Evolutionary conservation across 805 yeast genomes (phyloP).

Genomic region (Teunomyces barrocoloradensis): DNA sequence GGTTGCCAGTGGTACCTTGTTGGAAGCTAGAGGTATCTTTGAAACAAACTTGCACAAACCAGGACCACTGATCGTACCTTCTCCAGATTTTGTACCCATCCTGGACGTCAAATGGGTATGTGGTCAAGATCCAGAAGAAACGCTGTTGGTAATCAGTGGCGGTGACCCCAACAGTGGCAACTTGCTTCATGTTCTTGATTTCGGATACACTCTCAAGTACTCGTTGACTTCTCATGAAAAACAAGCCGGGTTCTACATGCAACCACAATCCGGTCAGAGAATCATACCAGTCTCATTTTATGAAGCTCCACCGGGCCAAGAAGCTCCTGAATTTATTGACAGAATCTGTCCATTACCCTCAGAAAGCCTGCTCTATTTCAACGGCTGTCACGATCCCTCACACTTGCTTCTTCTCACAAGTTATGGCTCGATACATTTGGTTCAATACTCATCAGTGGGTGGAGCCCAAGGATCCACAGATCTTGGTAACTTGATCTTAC

Average conservation of each 20-base stretch:
- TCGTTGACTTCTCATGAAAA: constrained; percentile 78
- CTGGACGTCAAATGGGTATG: constrained; percentile 73
- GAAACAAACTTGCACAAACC: constrained; percentile 65
- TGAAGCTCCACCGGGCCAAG: constrained; percentile 13
- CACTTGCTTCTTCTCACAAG: constrained; percentile 57
- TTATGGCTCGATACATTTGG: constrained; percentile 62
- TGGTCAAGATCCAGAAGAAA: constrained; percentile 73
- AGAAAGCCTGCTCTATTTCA: constrained; percentile 65
- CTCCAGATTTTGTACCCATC: constrained; percentile 37
- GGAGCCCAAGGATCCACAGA: constrained; percentile 18
- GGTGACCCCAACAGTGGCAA: constrained; percentile 46
- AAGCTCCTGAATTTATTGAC: constrained; percentile 22
- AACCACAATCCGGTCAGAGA: constrained; percentile 46
- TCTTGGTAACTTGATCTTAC: constrained; percentile 50
- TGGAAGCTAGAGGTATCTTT: constrained; percentile 70
- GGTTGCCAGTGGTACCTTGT: constrained; percentile 65
- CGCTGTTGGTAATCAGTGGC: constrained; percentile 69
- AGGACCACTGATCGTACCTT: constrained; percentile 24
- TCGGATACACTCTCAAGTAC: constrained; percentile 77
- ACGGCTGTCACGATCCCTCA: constrained; percentile 76
- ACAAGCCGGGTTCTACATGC: constrained; percentile 74
- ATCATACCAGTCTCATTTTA: constrained; percentile 26
- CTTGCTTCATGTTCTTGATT: constrained; percentile 54
- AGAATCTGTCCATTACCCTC: constrained; percentile 30
- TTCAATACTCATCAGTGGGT: constrained; percentile 47